Evolutionary conservation across 1,139 yeast species (phyloP).

Genomic region (Geotrichum europaeum): DNA sequence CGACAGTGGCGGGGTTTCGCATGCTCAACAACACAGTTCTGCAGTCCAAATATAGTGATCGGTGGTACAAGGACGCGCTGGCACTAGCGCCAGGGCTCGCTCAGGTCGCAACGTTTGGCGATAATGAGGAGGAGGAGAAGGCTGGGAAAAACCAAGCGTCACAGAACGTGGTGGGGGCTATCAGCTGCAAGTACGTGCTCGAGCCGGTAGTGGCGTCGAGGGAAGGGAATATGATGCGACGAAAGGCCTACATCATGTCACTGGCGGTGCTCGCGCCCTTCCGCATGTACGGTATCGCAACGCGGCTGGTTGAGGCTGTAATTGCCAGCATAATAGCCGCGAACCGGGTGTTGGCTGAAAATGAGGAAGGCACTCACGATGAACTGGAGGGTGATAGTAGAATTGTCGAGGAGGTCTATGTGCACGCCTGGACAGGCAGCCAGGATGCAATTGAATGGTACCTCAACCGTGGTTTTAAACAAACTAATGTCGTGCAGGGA

Average conservation of each 20-base stretch:
- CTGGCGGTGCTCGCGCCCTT: constrained; percentile 62
- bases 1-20: constrained; percentile 40
- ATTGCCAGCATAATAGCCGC: constrained; percentile 48
- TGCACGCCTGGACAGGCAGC: constrained; percentile 53
- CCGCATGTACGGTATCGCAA: constrained; percentile 57
- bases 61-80: constrained; percentile 46
- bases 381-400: background rate
- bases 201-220: constrained; percentile 3
- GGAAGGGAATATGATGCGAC: constrained; percentile 35
- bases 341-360: constrained; percentile 43
- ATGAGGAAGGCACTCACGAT: background rate
- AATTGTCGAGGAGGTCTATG: background rate
- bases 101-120: constrained; percentile 9
- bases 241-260: constrained; percentile 47
- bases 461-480: constrained; percentile 45
- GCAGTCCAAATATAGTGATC: constrained; percentile 43
- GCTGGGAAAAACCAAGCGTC: background rate
- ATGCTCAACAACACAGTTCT: constrained; percentile 44
- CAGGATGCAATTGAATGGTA: constrained; percentile 51
- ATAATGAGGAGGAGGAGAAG: background rate
- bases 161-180: constrained; percentile 53
- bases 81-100: constrained; percentile 31
- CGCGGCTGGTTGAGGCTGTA: constrained; percentile 48
- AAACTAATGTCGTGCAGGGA: constrained; percentile 38
- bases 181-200: constrained; percentile 42